Base-by-base conservation (phyloP, 257 asterid species). In the Penstemon davidsonii region DNA sequence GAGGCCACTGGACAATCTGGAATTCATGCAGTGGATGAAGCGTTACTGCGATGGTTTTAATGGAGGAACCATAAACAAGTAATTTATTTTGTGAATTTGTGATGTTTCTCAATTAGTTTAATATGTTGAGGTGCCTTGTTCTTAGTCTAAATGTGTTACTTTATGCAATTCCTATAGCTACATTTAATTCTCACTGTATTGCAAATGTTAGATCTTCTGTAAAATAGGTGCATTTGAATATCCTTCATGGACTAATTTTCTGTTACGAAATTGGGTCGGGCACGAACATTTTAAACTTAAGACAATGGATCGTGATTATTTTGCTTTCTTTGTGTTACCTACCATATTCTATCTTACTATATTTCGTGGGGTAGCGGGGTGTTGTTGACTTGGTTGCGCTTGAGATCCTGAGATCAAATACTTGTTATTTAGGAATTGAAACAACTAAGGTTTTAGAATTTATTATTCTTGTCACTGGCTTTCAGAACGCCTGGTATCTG, bases 11-110 rank as follows among this genome's bases (percentile, higher is more conserved):
- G 98, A 92, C 71, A 92, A 92, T 64, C 71, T 92, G 79, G 97
- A 92, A 67, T 90, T 92, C 70, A 86, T 92, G 96, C 98, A 92
- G 46, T 92, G 97, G 98, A 79, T 92, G 97, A 92, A 92, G 82
- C 90, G 84, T 4, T 92, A 92, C 67, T 90, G 90, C 0, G 96
- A 92, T 60, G 69, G 84, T 55, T 76, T 72, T 54, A 82, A 80
- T 67, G 92, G 97, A 65, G 96, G 92, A 5, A 66, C 64, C 62
- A 40, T 66, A 11, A 78, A 64, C 73, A 84, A 65, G 96, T 90
- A 72, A 67, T 55, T 55, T 7, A 50, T 13, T 11, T 25, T 54
- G 38, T 54, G 33, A 18, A 19, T 38, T 43, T 10, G 54, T 51
- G 59, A 13, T 44, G 4, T 37, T 60, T 73, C 43, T 38, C 42